Conservation (phyloP, 768 basidiomycete genomes). For the Pleurotus pulmonarius region DNA sequence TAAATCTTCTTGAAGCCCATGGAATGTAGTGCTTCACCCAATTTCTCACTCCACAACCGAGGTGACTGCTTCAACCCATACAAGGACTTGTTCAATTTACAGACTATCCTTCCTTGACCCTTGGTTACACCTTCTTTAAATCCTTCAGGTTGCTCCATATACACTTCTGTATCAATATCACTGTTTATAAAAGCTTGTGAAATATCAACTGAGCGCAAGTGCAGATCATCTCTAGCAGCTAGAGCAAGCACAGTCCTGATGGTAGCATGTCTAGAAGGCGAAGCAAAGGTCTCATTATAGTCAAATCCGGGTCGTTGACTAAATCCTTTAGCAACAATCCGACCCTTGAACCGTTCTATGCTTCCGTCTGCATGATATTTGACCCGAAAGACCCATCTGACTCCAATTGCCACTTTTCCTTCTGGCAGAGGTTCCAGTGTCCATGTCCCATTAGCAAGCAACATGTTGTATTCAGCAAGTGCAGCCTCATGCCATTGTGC, state of each 20-base stretch:
- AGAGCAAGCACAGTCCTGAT: conserved; percentile 25
- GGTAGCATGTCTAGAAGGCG: conserved; percentile 13
- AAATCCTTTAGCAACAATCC: conserved; percentile 21
- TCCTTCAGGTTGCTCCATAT: conserved; percentile 17
- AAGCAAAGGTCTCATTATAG: conserved; percentile 33
- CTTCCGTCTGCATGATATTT: too few species aligned
- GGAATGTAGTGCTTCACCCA: conserved; percentile 11
- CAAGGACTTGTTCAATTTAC: too few species aligned
- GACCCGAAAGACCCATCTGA: too few species aligned
- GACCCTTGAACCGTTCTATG: too few species aligned
- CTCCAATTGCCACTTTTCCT: too few species aligned
- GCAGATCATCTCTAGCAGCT: conserved; percentile 23
- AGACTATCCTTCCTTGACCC: too few species aligned
- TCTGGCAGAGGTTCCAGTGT: conserved; percentile 18
- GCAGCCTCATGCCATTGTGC: too few species aligned
- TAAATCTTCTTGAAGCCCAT: conserved; percentile 18
- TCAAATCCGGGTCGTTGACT: conserved; percentile 34
- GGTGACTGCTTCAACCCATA: too few species aligned
- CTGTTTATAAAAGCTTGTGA: conserved; percentile 29
- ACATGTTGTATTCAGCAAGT: too few species aligned
- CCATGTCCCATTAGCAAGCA: conserved; percentile 15
- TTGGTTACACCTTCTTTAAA: too few species aligned
- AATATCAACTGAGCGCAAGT: conserved; percentile 28
- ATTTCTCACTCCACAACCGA: too few species aligned
- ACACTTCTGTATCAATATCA: conserved; percentile 23